Percentiles rank a stretch among this genome's conserved stretches.
These are phyloP conservation scores for Pyricularia grisea DNA, from an alignment of 2,329 filamentous ascomycete species.

Conservation along the genomic window DNA sequence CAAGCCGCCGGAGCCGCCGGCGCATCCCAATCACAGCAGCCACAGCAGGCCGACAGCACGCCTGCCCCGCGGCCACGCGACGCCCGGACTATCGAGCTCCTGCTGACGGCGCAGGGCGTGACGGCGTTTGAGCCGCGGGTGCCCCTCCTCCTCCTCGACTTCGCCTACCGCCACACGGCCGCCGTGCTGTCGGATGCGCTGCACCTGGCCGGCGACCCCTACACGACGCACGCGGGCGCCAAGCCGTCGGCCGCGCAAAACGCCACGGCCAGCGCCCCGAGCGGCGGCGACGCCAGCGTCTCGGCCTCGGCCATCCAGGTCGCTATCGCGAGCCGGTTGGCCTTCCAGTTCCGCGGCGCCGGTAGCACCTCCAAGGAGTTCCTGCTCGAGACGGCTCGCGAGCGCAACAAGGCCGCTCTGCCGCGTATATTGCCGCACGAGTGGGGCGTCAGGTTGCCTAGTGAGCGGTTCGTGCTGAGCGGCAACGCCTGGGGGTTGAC, in stretches of 20 bases:
- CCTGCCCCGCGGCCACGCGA: constrained; percentile 60
- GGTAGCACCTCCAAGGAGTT: constrained; percentile 59
- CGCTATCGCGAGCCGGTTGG: constrained; percentile 60
- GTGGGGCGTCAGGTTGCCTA: constrained; percentile 58
- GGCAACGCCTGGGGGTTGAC: constrained; percentile 56
- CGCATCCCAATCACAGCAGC: constrained; percentile 12
- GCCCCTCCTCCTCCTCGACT: constrained; percentile 74
- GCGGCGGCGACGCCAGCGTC: constrained; percentile 45
- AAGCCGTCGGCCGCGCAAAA: constrained; percentile 40
- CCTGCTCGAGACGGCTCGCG: constrained; percentile 62
- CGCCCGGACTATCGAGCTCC: constrained; percentile 68
- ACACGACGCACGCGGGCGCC: constrained; percentile 46
- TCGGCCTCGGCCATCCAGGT: constrained; percentile 59
- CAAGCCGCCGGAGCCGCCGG: constrained; percentile 14
- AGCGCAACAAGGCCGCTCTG: constrained; percentile 58
- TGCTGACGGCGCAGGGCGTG: constrained; percentile 71
- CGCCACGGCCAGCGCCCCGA: constrained; percentile 35
- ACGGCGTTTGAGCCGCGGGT: constrained; percentile 75
- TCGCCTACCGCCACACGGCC: constrained; percentile 74
- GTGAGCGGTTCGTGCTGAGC: constrained; percentile 59
- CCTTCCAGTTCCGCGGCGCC: constrained; percentile 57
- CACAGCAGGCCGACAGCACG: constrained; percentile 15
- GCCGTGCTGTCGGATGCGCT: constrained; percentile 63
- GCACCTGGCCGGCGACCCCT: constrained; percentile 60
- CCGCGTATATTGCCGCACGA: constrained; percentile 54